Percentiles rank a stretch among this genome's conserved stretches.
Evolutionary conservation across 1,139 yeast genomes (phyloP).

Genomic region (Trichomonascaceae sp.): DNA sequence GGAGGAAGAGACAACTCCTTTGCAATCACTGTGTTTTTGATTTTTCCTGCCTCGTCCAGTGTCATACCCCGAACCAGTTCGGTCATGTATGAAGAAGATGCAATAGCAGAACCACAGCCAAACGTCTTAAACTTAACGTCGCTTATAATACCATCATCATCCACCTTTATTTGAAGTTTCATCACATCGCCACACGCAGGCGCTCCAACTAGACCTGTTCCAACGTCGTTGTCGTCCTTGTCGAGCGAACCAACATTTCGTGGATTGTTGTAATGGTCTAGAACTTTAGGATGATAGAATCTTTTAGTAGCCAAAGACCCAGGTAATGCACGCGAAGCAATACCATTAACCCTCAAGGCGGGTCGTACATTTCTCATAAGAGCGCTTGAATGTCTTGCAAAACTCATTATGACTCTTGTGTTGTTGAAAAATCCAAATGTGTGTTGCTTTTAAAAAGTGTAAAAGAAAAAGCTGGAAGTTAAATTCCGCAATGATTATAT

Average conservation of each 20-base stretch:
- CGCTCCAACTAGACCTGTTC: slow-evolving; percentile 94
- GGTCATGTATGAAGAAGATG: slow-evolving; percentile 90
- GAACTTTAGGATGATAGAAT: slow-evolving; percentile 37
- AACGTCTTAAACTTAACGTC: slow-evolving; percentile 97
- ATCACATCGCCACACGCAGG: slow-evolving; percentile 99
- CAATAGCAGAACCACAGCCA: slow-evolving; percentile 98
- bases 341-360: not conserved
- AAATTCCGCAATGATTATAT: not conserved
- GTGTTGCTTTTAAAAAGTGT: not conserved
- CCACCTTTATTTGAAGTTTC: slow-evolving; percentile 94
- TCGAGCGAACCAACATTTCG: slow-evolving; percentile 93
- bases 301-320: slow-evolving; percentile 2
- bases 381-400: not conserved
- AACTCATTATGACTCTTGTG: not conserved
- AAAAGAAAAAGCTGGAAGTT: not conserved
- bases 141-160: slow-evolving; percentile 80
- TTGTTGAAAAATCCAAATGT: not conserved
- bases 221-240: slow-evolving; percentile 72
- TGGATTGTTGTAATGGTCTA: slow-evolving; percentile 95
- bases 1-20: slow-evolving; percentile 93
- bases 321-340: not conserved
- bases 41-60: slow-evolving; percentile 85
- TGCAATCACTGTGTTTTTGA: slow-evolving; percentile 88
- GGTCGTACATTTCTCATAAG: not conserved
- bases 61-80: slow-evolving; percentile 94